Evolutionary conservation across 805 yeast genomes (phyloP), one percentile per base, ranked within the genome.

Genomic region (Dipodascopsis uninucleata): DNA sequence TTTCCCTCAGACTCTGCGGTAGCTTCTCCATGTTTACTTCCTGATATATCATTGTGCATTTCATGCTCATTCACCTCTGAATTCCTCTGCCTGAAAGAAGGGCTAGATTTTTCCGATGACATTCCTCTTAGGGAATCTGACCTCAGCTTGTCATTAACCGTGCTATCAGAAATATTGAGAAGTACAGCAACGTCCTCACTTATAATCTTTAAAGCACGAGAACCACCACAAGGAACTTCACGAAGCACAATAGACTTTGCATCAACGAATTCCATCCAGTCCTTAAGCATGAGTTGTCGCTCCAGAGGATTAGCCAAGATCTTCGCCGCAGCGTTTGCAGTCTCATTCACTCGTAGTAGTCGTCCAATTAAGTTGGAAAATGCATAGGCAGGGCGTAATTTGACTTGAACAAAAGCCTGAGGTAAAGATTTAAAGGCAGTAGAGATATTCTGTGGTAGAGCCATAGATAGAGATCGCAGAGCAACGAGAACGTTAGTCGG

Each of bases 401-500:
- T 83, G 56, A 72, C 71, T n/a, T 64, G 60, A 2, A 74, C 68
- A 48, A 83, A 68, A 21, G 65, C 65, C 5, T 67, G 62, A 2
- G 88, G 81, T 26, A 82, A 65, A 70, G 41, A 12, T 7, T 35
- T 17, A 47, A 48, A 41, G 24, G 48, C 24, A 33, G 47, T 21
- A 28, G 52, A 37, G 10, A 66, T 39, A 26, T 58, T 71, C n/a
- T 70, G 72, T 2, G 77, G 67, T 58, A 72, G 77, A 7, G 71
- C 64, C 10, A 64, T 60, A 3, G 80, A 67, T 40, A 86, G 67
- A n/a, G 71, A 69, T 38, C 74, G 75, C 49, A 86, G 68, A 36
- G 77, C 78, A 3, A 61, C 61, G 25, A 77, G 59, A n/a, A 80
- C 80, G 9, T 72, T 72, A 1, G 65, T 65, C 2, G 88, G 85